Evolutionary conservation across 805 yeast genomes (phyloP).

Genomic region (Myxozyma mucilagina): DNA sequence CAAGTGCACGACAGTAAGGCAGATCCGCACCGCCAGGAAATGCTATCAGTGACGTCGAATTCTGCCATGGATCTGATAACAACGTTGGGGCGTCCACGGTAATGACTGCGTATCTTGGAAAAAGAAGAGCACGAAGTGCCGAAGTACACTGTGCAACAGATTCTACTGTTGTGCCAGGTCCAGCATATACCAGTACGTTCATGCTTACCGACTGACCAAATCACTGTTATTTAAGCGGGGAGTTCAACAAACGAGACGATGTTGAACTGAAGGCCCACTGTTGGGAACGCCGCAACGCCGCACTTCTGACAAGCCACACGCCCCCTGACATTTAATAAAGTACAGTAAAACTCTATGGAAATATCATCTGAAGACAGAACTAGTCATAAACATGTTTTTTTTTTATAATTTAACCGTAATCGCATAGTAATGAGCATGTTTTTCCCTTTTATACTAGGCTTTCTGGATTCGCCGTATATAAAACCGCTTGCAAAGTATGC

Average conservation of each 20-base stretch:
- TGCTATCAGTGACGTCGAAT: conserved; percentile 74
- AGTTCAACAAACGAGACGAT: not conserved
- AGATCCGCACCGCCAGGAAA: conserved; percentile 97
- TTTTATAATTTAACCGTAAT: too few species aligned
- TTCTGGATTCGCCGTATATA: too few species aligned
- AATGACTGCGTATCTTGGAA: conserved; percentile 86
- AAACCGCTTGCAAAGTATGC: too few species aligned
- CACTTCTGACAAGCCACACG: too few species aligned
- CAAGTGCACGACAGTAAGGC: conserved; percentile 73
- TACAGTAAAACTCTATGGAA: too few species aligned
- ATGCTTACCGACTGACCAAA: conserved; percentile 43
- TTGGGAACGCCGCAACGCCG: too few species aligned
- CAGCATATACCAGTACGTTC: conserved; percentile 75
- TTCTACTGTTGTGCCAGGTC: conserved; percentile 81
- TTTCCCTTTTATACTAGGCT: too few species aligned
- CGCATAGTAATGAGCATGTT: too few species aligned
- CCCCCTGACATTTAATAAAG: too few species aligned
- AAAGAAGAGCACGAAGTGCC: conserved; percentile 67
- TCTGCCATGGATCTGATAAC: conserved; percentile 82
- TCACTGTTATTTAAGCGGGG: not conserved
- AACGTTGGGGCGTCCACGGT: conserved; percentile 64
- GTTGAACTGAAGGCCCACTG: not conserved
- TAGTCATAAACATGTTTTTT: too few species aligned
- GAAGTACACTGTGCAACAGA: conserved; percentile 82
- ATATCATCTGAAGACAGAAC: too few species aligned